These are phyloP conservation scores for Symmetrospora coprosmae DNA, from an alignment of 768 basidiomycete species.

Conservation along the genomic window DNA sequence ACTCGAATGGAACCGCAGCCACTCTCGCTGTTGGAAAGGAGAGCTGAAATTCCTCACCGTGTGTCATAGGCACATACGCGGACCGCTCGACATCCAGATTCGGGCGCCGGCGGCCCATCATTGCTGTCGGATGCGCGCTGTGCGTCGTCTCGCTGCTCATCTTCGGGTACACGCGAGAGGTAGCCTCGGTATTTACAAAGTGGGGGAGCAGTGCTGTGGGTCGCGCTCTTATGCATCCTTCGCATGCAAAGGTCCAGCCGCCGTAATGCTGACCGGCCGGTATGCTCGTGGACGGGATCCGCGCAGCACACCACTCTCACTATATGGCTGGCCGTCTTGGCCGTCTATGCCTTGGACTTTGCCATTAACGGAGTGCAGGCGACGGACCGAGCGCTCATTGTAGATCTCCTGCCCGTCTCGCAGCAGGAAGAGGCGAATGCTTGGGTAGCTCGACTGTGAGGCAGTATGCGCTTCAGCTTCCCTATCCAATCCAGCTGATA, in stretches of 20 bases:
- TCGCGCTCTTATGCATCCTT: not conserved
- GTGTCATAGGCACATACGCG: constrained; percentile 1
- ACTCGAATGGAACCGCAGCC: no score
- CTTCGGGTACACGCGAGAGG: constrained; percentile 18
- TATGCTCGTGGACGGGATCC: not conserved
- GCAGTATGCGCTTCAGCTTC: not conserved
- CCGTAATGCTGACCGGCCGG: not conserved
- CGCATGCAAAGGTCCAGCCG: not conserved
- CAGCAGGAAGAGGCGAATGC: constrained; percentile 22
- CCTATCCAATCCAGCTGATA: not conserved
- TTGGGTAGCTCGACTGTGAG: constrained; percentile 19
- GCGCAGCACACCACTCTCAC: constrained; percentile 14
- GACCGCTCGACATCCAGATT: constrained; percentile 19
- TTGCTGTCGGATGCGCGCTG: constrained; percentile 9
- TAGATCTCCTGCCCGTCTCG: constrained; percentile 7
- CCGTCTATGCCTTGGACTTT: constrained; percentile 18
- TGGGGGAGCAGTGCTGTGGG: constrained; percentile 4
- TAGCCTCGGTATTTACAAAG: constrained; percentile 8
- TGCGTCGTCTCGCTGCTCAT: constrained; percentile 17
- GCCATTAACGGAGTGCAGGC: constrained; percentile 18
- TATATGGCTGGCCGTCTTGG: constrained; percentile 19
- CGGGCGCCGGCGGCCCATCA: constrained; percentile 19
- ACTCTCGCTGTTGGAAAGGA: no score
- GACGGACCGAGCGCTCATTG: constrained; percentile 15
- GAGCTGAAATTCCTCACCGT: no score